A percentile compares a stretch with the other conserved stretches of the same genome.
phyloP scores from a whole-genome alignment of 805 yeast species.

The Kodamaea jinghongensis region DNA sequence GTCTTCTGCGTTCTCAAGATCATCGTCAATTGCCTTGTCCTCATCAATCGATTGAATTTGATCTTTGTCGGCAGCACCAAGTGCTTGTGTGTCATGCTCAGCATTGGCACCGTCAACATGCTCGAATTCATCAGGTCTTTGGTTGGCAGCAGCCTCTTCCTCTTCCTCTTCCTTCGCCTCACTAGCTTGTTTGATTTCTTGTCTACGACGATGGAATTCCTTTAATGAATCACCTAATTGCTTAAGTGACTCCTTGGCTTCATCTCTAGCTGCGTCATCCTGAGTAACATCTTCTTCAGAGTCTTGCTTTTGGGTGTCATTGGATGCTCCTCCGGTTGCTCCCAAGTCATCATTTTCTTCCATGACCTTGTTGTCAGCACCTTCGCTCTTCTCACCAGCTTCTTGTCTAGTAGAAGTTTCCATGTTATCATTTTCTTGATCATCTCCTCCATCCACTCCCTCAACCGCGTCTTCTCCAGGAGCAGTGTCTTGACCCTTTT shows the following conservation, averaged over 20 bases:
- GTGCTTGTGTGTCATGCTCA: conserved; percentile 80
- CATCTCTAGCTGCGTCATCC: conserved; percentile 55
- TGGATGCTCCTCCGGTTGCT: conserved; percentile 53
- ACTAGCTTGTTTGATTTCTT: conserved; percentile 75
- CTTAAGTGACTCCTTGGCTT: conserved; percentile 73
- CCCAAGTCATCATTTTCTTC: conserved; percentile 69
- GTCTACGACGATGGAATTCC: conserved; percentile 86
- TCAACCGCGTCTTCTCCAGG: conserved; percentile 34
- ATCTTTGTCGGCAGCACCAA: conserved; percentile 85
- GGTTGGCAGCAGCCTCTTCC: conserved; percentile 52
- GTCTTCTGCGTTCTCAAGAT: conserved; percentile 22
- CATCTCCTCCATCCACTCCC: conserved; percentile 55
- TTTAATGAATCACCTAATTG: conserved; percentile 90
- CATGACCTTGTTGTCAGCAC: conserved; percentile 53
- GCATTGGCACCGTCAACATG: conserved; percentile 80
- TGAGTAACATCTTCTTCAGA: conserved; percentile 38
- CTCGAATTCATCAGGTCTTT: conserved; percentile 81
- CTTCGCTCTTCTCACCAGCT: conserved; percentile 59
- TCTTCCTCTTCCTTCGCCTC: conserved; percentile 32
- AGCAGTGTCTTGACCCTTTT: conserved; percentile 21
- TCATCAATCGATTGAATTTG: conserved; percentile 75
- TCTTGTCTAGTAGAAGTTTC: conserved; percentile 61
- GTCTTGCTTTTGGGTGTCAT: conserved; percentile 37
- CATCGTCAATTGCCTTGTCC: conserved; percentile 79
- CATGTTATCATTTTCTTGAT: conserved; percentile 40